These are phyloP conservation scores for Nigrograna mackinnonii DNA, from an alignment of 2,329 filamentous ascomycete genomes.

Conservation along the genomic window DNA sequence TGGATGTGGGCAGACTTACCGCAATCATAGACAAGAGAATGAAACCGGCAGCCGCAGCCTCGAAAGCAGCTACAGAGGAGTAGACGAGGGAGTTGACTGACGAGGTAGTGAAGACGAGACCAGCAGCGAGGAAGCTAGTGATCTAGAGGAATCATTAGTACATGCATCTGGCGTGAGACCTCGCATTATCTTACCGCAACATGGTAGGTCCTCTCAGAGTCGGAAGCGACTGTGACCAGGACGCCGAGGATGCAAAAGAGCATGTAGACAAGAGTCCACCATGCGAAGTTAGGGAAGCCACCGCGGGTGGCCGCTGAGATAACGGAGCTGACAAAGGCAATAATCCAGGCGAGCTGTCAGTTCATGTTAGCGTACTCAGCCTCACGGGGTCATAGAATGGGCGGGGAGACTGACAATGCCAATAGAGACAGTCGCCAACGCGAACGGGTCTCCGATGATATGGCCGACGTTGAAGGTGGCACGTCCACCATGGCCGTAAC, in stretches of 20 bases:
- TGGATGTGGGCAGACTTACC: conserved; percentile 58
- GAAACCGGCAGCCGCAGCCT: conserved; percentile 89
- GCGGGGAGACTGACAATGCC: conserved; percentile 68
- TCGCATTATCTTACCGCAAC: conserved; percentile 65
- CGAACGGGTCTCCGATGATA: conserved; percentile 94
- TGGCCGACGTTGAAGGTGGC: conserved; percentile 75
- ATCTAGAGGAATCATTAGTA: conserved; percentile 55
- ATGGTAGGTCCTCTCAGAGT: conserved; percentile 85
- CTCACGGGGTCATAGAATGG: conserved; percentile 8
- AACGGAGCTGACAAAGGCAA: conserved; percentile 85
- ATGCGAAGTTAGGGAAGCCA: conserved; percentile 81
- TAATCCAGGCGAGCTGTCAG: conserved; percentile 88
- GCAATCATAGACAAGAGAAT: conserved; percentile 92
- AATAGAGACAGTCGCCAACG: conserved; percentile 91
- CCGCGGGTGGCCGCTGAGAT: conserved; percentile 65
- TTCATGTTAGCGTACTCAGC: conserved; percentile 21
- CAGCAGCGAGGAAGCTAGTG: conserved; percentile 82
- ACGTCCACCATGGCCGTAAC: conserved; percentile 50
- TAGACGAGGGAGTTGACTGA: conserved; percentile 88
- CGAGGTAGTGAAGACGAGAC: conserved; percentile 82
- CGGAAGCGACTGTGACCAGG: conserved; percentile 79
- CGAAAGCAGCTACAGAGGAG: conserved; percentile 69
- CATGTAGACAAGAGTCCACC: conserved; percentile 90
- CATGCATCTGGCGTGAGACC: conserved; percentile 3
- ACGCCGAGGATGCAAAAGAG: conserved; percentile 81